Evolutionary conservation across 225 moss, liverwort and hornwort species (phyloP).

Genomic region (Polytrichum commune): DNA sequence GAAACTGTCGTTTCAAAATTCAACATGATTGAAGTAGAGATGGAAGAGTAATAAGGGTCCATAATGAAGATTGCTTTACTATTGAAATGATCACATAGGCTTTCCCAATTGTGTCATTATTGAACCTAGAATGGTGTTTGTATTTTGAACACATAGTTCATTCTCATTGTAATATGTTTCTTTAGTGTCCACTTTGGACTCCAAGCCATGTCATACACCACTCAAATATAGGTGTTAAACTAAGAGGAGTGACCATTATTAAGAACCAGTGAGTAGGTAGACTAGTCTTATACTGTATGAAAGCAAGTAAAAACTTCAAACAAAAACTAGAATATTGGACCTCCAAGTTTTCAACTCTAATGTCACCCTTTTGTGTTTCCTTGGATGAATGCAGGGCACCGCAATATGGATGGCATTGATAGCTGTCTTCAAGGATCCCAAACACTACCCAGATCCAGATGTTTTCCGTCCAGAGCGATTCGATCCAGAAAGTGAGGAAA

Average conservation of each 20-base stretch:
- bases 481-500: conserved; percentile 21
- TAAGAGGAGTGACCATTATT: neutral
- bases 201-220: too few species aligned
- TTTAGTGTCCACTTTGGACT: too few species aligned
- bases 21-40: too few species aligned
- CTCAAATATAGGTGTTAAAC: too few species aligned
- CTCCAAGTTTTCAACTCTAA: neutral
- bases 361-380: neutral
- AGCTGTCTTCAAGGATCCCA: conserved; percentile 15
- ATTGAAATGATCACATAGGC: neutral
- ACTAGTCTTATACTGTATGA: neutral
- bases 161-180: too few species aligned
- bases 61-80: neutral
- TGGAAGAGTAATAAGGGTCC: neutral
- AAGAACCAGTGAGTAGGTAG: neutral
- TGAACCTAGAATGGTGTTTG: too few species aligned
- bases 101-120: too few species aligned
- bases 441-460: conserved; percentile 22
- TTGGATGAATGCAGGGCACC: conserved; percentile 12
- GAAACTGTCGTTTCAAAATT: too few species aligned
- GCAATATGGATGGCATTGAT: conserved; percentile 29
- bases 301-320: neutral
- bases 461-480: conserved; percentile 28
- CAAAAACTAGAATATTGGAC: neutral
- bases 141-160: too few species aligned